These are phyloP conservation scores for Phaseolus lunatus DNA, from an alignment of 306 rosid species.

Conservation along the genomic window DNA sequence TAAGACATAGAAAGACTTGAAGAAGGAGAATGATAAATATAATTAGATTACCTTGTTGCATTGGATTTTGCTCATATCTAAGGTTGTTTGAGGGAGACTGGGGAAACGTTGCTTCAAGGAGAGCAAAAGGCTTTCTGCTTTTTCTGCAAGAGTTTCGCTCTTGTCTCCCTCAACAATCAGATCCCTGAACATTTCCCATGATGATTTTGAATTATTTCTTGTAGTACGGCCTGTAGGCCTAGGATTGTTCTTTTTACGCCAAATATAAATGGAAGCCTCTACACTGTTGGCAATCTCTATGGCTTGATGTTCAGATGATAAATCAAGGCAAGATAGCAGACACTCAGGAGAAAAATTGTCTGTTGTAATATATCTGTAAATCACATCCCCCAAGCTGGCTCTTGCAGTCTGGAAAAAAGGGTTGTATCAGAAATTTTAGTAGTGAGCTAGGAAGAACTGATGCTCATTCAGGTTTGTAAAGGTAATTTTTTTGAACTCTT, in stretches of 20 bases:
- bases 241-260: slow-evolving; percentile 63
- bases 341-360: slow-evolving; percentile 80
- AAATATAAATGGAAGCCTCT: slow-evolving; percentile 78
- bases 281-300: slow-evolving; percentile 79
- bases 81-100: slow-evolving; percentile 84
- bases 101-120: slow-evolving; percentile 85
- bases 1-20: neutral
- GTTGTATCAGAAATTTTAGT: slow-evolving; percentile 31
- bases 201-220: slow-evolving; percentile 67
- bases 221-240: slow-evolving; percentile 51
- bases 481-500: neutral
- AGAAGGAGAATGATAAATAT: neutral
- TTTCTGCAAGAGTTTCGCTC: slow-evolving; percentile 76
- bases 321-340: slow-evolving; percentile 73
- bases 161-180: slow-evolving; percentile 86
- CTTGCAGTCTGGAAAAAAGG: slow-evolving; percentile 74
- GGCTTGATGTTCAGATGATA: slow-evolving; percentile 92
- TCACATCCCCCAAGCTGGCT: slow-evolving; percentile 82
- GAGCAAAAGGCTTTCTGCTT: slow-evolving; percentile 77
- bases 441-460: neutral
- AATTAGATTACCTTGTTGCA: slow-evolving; percentile 69
- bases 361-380: slow-evolving; percentile 70
- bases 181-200: slow-evolving; percentile 96
- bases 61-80: slow-evolving; percentile 89
- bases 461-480: neutral